Evolutionary conservation across 495 filamentous ascomycete genomes (phyloP), one percentile per base, ranked within the genome.

Genomic region (Neurospora discreta): DNA sequence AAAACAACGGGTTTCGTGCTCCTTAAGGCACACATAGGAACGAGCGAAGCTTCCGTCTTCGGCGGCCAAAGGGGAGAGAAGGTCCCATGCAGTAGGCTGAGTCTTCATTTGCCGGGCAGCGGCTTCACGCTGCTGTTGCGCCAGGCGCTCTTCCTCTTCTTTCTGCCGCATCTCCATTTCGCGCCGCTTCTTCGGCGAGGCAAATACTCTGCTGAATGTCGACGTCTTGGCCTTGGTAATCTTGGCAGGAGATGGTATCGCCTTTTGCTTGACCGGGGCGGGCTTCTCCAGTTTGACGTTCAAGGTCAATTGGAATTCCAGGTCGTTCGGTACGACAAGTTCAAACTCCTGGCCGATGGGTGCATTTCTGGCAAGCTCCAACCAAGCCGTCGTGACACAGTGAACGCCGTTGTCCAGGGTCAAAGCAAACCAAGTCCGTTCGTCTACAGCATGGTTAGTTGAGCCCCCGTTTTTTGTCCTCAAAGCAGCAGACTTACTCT

Each of bases 261-360:
- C 78, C 6, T 74, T 70, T 71, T 79, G 77, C 71, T 73, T 83
- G 39, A 86, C 83, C 30, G 87, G 80, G 44, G 89, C 88, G 20
- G 92, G 92, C 75, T 91, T 90, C 73, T 97, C 92, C 36, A 97
- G 85, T 84, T 97, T 98, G 72, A 95, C 95, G 73, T 98, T 96
- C 26, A 99, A 87, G 1, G 95, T 98, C 39, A 99, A 87, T 78
- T 98, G 95, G 81, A 99, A 99, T 79, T 99, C 95, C 30, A 99
- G 87, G 75, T 98, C 95, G 75, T 97, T 94, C 44, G 96, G 91
- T 44, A 99, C 95, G 70, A 98, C 94, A 43, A 99, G 89, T 80
- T 99, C 95, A 73, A 99, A 99, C 79, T 99, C 95, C 76, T 99
- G 95, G 23, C 95, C 95, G 75, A 99, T 98, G 4, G 96, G 95